phyloP scores from a whole-genome alignment of 2,329 filamentous ascomycete genomes.

The Botrytis byssoidea region DNA sequence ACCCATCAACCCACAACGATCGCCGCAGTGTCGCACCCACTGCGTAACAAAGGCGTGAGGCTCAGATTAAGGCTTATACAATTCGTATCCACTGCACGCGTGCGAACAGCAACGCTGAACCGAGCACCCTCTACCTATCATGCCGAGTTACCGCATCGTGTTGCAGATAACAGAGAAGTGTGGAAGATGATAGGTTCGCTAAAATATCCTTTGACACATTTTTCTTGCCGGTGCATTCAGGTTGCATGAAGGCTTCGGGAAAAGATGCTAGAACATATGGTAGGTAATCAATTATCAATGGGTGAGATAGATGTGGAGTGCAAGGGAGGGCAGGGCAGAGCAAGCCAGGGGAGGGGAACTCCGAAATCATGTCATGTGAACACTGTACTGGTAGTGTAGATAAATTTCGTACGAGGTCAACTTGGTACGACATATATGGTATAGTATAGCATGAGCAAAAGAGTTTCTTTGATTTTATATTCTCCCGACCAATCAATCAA shows the following conservation, averaged over 20 bases:
- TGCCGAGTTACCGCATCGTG: neutral
- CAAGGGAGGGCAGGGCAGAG: neutral
- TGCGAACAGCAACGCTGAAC: neutral
- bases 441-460: neutral
- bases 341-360: neutral
- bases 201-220: neutral
- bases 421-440: neutral
- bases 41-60: neutral
- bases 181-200: slow-evolving; percentile 16
- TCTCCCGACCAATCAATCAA: slow-evolving; percentile 11
- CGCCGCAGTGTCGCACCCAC: too few species aligned
- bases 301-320: slow-evolving; percentile 8
- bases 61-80: neutral
- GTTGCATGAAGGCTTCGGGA: neutral
- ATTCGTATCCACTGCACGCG: neutral
- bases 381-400: neutral
- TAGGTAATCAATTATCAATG: too few species aligned
- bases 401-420: neutral
- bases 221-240: neutral
- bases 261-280: neutral
- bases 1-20: too few species aligned
- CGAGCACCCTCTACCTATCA: neutral
- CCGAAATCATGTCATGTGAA: neutral
- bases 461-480: neutral
- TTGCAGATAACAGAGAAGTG: neutral